These are phyloP conservation scores for Lavandula angustifolia DNA, from an alignment of 257 asterid genomes.

Conservation along the genomic window DNA sequence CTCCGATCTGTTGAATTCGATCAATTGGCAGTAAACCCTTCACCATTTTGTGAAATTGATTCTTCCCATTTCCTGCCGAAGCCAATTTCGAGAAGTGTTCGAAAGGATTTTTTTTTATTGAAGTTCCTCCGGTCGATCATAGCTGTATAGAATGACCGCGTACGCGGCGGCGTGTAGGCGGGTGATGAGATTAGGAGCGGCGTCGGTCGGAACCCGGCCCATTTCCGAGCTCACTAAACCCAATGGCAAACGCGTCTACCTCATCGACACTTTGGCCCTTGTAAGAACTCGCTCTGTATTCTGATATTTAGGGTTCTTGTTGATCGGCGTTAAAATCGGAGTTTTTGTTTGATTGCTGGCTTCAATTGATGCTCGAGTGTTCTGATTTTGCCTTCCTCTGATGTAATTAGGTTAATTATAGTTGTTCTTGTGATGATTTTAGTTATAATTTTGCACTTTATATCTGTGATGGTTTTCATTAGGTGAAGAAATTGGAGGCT, in stretches of 20 bases:
- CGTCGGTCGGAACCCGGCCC: constrained; percentile 34
- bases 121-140: neutral
- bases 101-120: neutral
- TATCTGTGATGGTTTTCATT: too few species aligned
- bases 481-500: too few species aligned
- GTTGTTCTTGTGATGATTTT: neutral
- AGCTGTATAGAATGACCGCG: constrained; percentile 51
- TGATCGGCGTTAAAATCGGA: neutral
- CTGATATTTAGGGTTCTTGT: neutral
- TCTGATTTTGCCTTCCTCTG: neutral
- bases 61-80: constrained; percentile 1
- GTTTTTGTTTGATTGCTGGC: constrained; percentile 1
- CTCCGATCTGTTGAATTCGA: constrained; percentile 3
- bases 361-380: neutral
- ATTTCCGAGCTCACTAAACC: constrained; percentile 54
- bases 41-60: neutral
- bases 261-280: constrained; percentile 89
- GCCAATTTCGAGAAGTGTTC: neutral
- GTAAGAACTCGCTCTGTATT: constrained; percentile 37
- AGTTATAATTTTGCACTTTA: neutral
- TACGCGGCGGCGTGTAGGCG: constrained; percentile 52
- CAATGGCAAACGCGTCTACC: constrained; percentile 63
- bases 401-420: neutral
- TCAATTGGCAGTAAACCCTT: neutral
- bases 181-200: constrained; percentile 38